phyloP scores from a whole-genome alignment of 805 yeast genomes.

The Schizosaccharomyces cryophilus region DNA sequence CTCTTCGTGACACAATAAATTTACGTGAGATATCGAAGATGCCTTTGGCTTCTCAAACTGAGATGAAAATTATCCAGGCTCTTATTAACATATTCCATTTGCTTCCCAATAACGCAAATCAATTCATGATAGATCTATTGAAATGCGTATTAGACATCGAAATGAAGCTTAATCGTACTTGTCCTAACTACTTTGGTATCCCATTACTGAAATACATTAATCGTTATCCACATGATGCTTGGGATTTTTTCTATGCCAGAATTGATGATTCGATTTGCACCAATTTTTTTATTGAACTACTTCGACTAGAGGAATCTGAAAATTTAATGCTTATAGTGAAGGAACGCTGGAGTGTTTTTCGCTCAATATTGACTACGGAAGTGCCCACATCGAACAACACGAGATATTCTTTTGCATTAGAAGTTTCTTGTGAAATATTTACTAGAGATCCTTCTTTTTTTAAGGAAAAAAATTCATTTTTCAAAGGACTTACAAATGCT shows the following conservation, averaged over 20 bases:
- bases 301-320: conserved; percentile 12
- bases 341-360: conserved; percentile 17
- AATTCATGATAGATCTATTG: conserved; percentile 71
- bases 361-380: conserved; percentile 29
- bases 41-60: conserved; percentile 55
- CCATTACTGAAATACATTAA: conserved; percentile 73
- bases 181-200: conserved; percentile 68
- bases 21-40: conserved; percentile 54
- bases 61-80: conserved; percentile 69
- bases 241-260: conserved; percentile 42
- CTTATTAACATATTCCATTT: conserved; percentile 77
- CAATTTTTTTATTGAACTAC: conserved; percentile 32
- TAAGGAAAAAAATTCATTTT: background rate
- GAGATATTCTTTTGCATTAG: background rate
- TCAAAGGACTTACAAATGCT: background rate
- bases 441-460: background rate
- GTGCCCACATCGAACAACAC: conserved; percentile 20
- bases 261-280: conserved; percentile 44
- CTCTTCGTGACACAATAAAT: conserved; percentile 77
- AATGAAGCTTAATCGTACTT: conserved; percentile 58
- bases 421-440: background rate
- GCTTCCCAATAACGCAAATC: conserved; percentile 74
- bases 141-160: conserved; percentile 56
- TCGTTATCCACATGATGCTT: conserved; percentile 53
- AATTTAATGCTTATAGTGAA: conserved; percentile 9